A percentile compares a stretch with the other conserved stretches of the same genome.
Evolutionary conservation across 192 early-diverging fungal genomes (phyloP).

Genomic region (Entomortierella beljakovae): DNA sequence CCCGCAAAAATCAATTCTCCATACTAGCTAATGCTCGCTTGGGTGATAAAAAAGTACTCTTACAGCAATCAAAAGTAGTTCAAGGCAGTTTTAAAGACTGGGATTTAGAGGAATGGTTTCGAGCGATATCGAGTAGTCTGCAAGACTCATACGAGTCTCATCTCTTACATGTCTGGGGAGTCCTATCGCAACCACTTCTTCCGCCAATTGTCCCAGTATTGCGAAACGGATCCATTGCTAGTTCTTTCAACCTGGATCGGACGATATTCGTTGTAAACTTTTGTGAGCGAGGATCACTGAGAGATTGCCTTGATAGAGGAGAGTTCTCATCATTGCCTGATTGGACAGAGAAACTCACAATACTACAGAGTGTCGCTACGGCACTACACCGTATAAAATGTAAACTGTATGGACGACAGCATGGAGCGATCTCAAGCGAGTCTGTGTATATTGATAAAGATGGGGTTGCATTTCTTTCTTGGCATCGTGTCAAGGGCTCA

Average conservation of each 20-base stretch:
- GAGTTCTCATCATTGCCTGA: slow-evolving; percentile 9
- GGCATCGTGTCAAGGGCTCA: slow-evolving; percentile 1
- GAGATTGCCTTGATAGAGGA: slow-evolving; percentile 19
- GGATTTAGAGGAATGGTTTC: slow-evolving; percentile 3
- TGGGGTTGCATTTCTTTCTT: slow-evolving; percentile 22
- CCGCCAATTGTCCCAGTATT: background rate
- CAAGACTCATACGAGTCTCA: background rate
- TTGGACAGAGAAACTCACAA: background rate
- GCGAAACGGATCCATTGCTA: background rate
- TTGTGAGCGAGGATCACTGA: slow-evolving; percentile 21
- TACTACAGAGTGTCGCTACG: slow-evolving; percentile 26
- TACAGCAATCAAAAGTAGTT: slow-evolving; percentile 16
- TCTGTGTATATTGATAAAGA: slow-evolving; percentile 13
- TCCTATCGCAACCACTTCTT: background rate
- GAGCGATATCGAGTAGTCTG: background rate
- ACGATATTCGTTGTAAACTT: slow-evolving; percentile 15
- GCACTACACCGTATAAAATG: slow-evolving; percentile 31
- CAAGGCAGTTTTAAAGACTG: background rate
- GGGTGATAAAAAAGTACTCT: background rate
- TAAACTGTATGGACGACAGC: slow-evolving; percentile 17
- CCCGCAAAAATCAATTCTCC: slow-evolving; percentile 25
- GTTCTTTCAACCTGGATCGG: background rate
- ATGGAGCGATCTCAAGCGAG: slow-evolving; percentile 21
- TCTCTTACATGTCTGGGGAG: slow-evolving; percentile 9
- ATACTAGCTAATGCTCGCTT: slow-evolving; percentile 17